Evolutionary conservation across 306 rosid genomes (phyloP).

Genomic region (Cercis canadensis): DNA sequence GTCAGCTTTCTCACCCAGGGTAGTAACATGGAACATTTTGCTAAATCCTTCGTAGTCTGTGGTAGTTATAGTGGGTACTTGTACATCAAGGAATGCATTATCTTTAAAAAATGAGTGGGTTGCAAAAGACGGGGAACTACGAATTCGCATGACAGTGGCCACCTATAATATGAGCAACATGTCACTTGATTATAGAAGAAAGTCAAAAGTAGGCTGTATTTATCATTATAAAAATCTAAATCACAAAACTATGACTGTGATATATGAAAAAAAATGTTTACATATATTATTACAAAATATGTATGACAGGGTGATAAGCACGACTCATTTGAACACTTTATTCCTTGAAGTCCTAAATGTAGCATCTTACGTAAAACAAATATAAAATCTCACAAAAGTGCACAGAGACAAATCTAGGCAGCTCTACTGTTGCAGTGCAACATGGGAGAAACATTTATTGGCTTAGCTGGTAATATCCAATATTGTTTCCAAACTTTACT

Average conservation of each 20-base stretch:
- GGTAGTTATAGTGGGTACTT: slow-evolving; percentile 71
- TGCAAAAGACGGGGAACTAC: slow-evolving; percentile 69
- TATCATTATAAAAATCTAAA: too few relatives aligned
- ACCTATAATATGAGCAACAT: slow-evolving; percentile 53
- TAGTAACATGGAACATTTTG: slow-evolving; percentile 58
- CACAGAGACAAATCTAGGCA: slow-evolving; percentile 3
- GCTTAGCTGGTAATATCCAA: slow-evolving; percentile 3
- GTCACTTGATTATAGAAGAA: slow-evolving; percentile 11
- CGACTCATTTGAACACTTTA: too few relatives aligned
- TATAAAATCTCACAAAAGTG: slow-evolving; percentile 4
- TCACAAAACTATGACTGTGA: too few relatives aligned
- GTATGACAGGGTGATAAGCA: too few relatives aligned
- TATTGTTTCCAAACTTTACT: neutral
- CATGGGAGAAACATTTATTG: slow-evolving; percentile 1
- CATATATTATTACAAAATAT: too few relatives aligned
- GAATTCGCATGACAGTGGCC: slow-evolving; percentile 82
- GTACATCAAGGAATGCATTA: slow-evolving; percentile 74
- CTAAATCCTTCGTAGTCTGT: slow-evolving; percentile 68
- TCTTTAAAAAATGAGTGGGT: slow-evolving; percentile 75
- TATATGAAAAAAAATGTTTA: too few relatives aligned
- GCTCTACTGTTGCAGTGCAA: too few relatives aligned
- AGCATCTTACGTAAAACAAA: neutral
- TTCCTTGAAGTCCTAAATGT: slow-evolving; percentile 12
- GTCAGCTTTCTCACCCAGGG: slow-evolving; percentile 45
- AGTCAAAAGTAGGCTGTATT: too few relatives aligned